phyloP scores from a whole-genome alignment of 1,284 basidiomycete genomes.

The Boletus semigastroideus region DNA sequence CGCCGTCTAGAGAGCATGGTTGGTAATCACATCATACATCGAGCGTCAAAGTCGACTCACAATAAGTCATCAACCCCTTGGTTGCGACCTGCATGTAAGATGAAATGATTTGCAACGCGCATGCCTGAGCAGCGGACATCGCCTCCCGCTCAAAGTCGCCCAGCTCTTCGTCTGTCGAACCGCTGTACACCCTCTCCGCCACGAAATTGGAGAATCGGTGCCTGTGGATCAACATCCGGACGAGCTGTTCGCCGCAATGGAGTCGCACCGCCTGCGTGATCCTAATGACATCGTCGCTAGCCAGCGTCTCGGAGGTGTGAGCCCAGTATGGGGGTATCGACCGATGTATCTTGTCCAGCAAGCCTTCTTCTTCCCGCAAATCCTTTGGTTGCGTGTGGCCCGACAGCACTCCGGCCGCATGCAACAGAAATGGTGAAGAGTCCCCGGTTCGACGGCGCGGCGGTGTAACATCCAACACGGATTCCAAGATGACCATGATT shows the following conservation, averaged over 20 bases:
- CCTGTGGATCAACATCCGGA: constrained; percentile 76
- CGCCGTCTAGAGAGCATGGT: constrained; percentile 61
- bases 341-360: constrained; percentile 76
- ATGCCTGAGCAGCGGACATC: constrained; percentile 65
- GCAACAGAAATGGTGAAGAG: constrained; percentile 58
- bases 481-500: constrained; percentile 82
- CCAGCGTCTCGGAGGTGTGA: constrained; percentile 76
- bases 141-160: constrained; percentile 66
- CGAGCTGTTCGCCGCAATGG: constrained; percentile 82
- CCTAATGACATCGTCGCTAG: constrained; percentile 82
- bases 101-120: constrained; percentile 78
- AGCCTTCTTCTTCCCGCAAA: constrained; percentile 73
- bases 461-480: constrained; percentile 72
- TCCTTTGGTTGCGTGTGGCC: constrained; percentile 58
- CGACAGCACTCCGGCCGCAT: constrained; percentile 56
- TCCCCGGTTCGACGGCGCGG: constrained; percentile 53
- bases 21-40: constrained; percentile 8
- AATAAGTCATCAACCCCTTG: constrained; percentile 91
- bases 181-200: constrained; percentile 56
- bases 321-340: constrained; percentile 76
- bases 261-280: constrained; percentile 84
- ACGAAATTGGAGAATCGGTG: constrained; percentile 73
- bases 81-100: constrained; percentile 81
- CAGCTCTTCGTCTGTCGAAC: constrained; percentile 51
- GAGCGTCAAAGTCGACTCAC: constrained; percentile 46